Base-by-base conservation (phyloP, 768 basidiomycete genomes). In the Amanita fuliginea region DNA sequence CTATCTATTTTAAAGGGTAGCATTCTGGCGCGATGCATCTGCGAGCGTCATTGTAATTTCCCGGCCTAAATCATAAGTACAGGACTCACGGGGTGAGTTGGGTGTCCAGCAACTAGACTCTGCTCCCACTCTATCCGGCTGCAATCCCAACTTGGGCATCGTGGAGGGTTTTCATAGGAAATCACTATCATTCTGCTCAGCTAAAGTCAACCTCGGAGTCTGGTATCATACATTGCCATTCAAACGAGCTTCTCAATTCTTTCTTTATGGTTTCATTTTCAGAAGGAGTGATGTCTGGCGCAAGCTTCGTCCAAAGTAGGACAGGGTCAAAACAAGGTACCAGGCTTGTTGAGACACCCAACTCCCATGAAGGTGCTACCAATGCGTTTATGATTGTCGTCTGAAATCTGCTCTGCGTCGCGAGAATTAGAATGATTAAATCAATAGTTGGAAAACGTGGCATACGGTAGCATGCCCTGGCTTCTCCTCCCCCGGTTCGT, bases 1-100 rank as follows among this genome's bases (percentile, higher is more conserved):
- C 66, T 62, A 22, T 60, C 54, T 24, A 59, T 49, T 46, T 62
- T 56, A 18, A 60, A 53, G 45, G 66, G 55, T 53, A 70, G 53
- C 65, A 71, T 65, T 55, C 75, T 65, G 1, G 77, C 74, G 3
- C 76, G 69, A 57, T 80, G 74, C 78, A 79, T 79, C 77, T 79
- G 41, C 34, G 33, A 53, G 34, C 21, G 16, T 30, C 18, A 32
- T 30, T 40, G 33, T 9, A 16, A 37, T 11, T 22, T 37, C 22
- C 35, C 42, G 26, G 16, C 32, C 13, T 34, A 6, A 2, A 36
- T 16, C 13, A 9, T 19, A 26, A n/a, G 10, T 7, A 4, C 28
- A 34, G 14, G 6, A 60, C 66, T 43, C 55, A 77, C 77, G 11
- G 78, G 78, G 54, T 80, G 78, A 1, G 77, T 78, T 19, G 78